Evolutionary conservation across 2,329 filamentous ascomycete species (phyloP), one percentile per base, ranked within the genome.

Genomic region (Byssoonygena ceratinophila): DNA sequence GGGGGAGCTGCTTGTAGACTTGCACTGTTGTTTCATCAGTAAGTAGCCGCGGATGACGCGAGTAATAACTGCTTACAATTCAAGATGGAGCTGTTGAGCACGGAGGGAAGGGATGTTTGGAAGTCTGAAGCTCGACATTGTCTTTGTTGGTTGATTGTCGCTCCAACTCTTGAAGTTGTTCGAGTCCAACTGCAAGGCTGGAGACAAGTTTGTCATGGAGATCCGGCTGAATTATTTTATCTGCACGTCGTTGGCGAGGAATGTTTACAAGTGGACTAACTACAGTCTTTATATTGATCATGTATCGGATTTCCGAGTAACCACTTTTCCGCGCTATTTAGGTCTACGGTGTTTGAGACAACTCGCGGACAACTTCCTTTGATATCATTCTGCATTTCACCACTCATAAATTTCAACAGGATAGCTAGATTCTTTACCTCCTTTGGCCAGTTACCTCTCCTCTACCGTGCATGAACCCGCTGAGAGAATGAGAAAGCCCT

Each of bases 1-100:
- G 90, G 90, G 66, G 85, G 89, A 54, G 84, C 82, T 71, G 87
- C 80, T 68, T 85, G 89, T 61, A 95, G 76, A 56, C 85, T 85
- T 56, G 85, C 79, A 69, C 88, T 94, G 68, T 23, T 29, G 25
- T 14, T n/a, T n/a, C n/a, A 40, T 5, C 20, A 11, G 20, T 52
- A 18, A 53, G 39, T 12, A 34, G 48, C 44, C 25, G 43, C 7
- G 25, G 34, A n/a, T 3, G 12, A 47, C 23, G 12, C 6, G 16
- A 32, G 5, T 23, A 11, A 12, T 20, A 32, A n/a, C 11, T 20
- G 60, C 83, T 59, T 74, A 92, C 87, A 91, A 92, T 72, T 92
- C 87, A 54, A 87, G 77, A 37, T 89, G 76, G 46, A 92, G 77
- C 64, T 89, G 84, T 67, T 92, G 85, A 67, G 78, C 82, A 62